A percentile compares a stretch with the other conserved stretches of the same genome.
These are phyloP conservation scores for Bacidia gigantensis DNA, from an alignment of 495 filamentous ascomycete species.

Conservation along the genomic window DNA sequence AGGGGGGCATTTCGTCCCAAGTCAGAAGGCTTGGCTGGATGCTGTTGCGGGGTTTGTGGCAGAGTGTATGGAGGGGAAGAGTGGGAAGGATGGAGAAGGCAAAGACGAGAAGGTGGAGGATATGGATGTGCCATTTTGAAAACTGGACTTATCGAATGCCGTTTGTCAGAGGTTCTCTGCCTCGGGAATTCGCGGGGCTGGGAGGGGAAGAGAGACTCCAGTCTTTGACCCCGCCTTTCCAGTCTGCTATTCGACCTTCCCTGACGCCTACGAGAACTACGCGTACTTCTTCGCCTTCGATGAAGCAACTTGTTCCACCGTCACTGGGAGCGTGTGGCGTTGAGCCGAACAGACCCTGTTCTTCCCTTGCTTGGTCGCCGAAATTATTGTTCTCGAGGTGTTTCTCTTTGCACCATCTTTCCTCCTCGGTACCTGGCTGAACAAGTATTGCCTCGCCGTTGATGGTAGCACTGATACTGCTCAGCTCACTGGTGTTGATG, in stretches of 20 bases:
- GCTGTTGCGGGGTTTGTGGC: slow-evolving; percentile 61
- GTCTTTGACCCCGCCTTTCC: slow-evolving; percentile 66
- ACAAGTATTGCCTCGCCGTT: slow-evolving; percentile 69
- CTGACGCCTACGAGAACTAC: slow-evolving; percentile 61
- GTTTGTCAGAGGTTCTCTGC: slow-evolving; percentile 25
- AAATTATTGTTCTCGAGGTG: slow-evolving; percentile 93
- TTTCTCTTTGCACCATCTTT: slow-evolving; percentile 60
- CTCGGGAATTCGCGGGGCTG: slow-evolving; percentile 21
- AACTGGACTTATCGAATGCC: slow-evolving; percentile 17
- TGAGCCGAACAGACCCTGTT: slow-evolving; percentile 33
- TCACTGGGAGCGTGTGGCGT: slow-evolving; percentile 30
- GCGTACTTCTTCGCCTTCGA: slow-evolving; percentile 54
- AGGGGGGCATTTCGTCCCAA: slow-evolving; percentile 85
- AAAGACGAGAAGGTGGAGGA: slow-evolving; percentile 29
- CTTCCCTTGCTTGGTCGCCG: slow-evolving; percentile 34
- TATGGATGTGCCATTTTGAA: slow-evolving; percentile 53
- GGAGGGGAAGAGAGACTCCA: slow-evolving; percentile 40
- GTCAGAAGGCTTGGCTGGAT: slow-evolving; percentile 63
- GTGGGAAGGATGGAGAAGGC: slow-evolving; percentile 35
- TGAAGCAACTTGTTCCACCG: slow-evolving; percentile 43
- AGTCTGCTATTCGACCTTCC: slow-evolving; percentile 66
- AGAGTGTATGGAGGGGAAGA: slow-evolving; percentile 35
- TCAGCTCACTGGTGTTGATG: slow-evolving; percentile 75
- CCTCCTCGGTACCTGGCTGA: slow-evolving; percentile 58
- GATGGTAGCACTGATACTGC: slow-evolving; percentile 86